Evolutionary conservation across 345 rosid species (phyloP), one percentile per base, ranked within the genome.

Genomic region (Citrus maxima): DNA sequence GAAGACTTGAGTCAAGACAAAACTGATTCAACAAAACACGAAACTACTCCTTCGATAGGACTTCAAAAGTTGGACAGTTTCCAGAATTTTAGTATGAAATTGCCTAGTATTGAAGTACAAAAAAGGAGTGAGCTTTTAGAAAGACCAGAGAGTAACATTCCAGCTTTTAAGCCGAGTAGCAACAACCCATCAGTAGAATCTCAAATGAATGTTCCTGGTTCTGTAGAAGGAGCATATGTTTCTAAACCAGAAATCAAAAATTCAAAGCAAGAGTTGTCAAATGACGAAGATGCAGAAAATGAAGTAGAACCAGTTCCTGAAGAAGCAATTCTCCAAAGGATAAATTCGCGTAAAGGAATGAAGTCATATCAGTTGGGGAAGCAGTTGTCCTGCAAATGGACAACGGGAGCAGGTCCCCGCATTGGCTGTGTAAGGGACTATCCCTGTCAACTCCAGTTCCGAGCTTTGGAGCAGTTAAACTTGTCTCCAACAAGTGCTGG

Each of bases 361-460:
- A 85, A 83, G 60, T 90, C 99, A 2, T 91, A 83, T 82, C 99
- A 96, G 74, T 74, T 93, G 64, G 99, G 98, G 67, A 92, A 81
- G 86, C 97, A 93, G 81, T 71, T 94, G 71, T 91, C 97, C 32
- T 87, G 93, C 87, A 91, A 80, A 75, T 93, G 99, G 99, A 94
- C 98, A 42, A 89, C 98, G 21, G 99, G 99, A 68, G 99, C 98
- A 40, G 99, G 99, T 72, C 98, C 99, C 12, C 88, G 98, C 34
- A 94, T 94, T 0, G 93, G 99, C 69, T 94, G 95, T n/a, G 97
- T 96, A 21, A 89, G 97, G 82, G 95, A 93, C 79, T 93, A 87
- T 79, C 99, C 99, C 5, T 83, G 92, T 5, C 88, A 88, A 77
- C 97, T 94, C 81, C 98, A 94, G 78, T 89, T 89, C 86, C 91